Conservation (phyloP, 257 asterid genomes). For the Osmanthus fragrans region DNA sequence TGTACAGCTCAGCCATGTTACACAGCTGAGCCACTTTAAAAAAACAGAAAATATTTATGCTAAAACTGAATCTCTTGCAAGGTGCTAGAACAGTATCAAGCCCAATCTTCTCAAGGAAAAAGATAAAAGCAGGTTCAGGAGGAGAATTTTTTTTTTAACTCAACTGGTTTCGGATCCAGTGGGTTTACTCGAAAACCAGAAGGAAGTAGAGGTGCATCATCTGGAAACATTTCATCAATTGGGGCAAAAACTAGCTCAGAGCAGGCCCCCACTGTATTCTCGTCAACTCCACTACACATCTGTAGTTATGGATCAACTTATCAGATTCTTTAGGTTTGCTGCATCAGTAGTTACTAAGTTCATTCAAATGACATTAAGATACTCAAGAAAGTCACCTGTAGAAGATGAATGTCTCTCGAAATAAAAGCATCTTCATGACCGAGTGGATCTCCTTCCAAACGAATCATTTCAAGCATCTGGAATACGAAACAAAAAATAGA, state of each 20-base stretch:
- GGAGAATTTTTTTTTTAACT: constrained; percentile 21
- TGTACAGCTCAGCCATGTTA: neutral
- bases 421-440: constrained; percentile 80
- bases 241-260: constrained; percentile 97
- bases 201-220: constrained; percentile 83
- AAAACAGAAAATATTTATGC: too few relatives aligned
- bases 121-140: neutral
- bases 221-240: constrained; percentile 94
- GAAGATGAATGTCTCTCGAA: constrained; percentile 86
- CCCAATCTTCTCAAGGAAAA: neutral
- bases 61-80: neutral
- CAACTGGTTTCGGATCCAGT: constrained; percentile 83
- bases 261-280: constrained; percentile 83
- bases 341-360: neutral
- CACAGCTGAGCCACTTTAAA: neutral
- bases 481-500: neutral
- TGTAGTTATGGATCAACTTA: constrained; percentile 32
- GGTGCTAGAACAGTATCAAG: neutral
- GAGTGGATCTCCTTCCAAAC: constrained; percentile 83
- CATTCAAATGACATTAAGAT: constrained; percentile 7
- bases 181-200: constrained; percentile 97
- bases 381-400: constrained; percentile 55
- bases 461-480: constrained; percentile 95
- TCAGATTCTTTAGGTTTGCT: constrained; percentile 2
- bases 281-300: constrained; percentile 96